These are phyloP conservation scores for Penicillium thymicola DNA, from an alignment of 2,329 filamentous ascomycete genomes.

Conservation along the genomic window DNA sequence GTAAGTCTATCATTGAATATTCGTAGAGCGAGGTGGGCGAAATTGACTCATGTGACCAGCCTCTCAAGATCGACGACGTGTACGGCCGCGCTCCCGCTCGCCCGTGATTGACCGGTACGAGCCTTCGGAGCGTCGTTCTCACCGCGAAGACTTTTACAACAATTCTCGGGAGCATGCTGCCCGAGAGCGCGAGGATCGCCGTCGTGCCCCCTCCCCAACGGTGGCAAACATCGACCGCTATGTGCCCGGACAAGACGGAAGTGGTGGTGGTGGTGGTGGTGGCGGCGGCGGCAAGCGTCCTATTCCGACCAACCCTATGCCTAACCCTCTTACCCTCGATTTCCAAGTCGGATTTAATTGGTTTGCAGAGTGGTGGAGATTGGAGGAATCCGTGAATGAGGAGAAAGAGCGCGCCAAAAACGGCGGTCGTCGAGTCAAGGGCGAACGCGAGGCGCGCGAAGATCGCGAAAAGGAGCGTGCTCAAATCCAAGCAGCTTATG, in stretches of 20 bases:
- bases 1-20: conserved; percentile 30
- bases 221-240: conserved; percentile 62
- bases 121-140: conserved; percentile 50
- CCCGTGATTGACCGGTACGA: conserved; percentile 65
- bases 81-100: conserved; percentile 56
- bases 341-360: conserved; percentile 66
- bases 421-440: conserved; percentile 58
- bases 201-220: conserved; percentile 57
- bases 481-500: conserved; percentile 63
- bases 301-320: conserved; percentile 55
- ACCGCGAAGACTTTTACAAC: conserved; percentile 57
- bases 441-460: conserved; percentile 60
- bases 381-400: conserved; percentile 61
- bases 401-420: conserved; percentile 61
- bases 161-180: conserved; percentile 41
- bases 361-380: conserved; percentile 67
- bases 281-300: conserved; percentile 45
- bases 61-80: conserved; percentile 45
- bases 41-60: conserved; percentile 14
- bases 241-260: conserved; percentile 58
- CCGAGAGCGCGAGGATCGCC: conserved; percentile 56
- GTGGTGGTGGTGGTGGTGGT: conserved; percentile 36
- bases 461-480: conserved; percentile 61
- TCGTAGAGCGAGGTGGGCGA: background rate
- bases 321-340: conserved; percentile 61